A percentile compares a stretch with the other conserved stretches of the same genome.
Evolutionary conservation across 768 basidiomycete genomes (phyloP).

Genomic region (Phanerodontia chrysosporium): DNA sequence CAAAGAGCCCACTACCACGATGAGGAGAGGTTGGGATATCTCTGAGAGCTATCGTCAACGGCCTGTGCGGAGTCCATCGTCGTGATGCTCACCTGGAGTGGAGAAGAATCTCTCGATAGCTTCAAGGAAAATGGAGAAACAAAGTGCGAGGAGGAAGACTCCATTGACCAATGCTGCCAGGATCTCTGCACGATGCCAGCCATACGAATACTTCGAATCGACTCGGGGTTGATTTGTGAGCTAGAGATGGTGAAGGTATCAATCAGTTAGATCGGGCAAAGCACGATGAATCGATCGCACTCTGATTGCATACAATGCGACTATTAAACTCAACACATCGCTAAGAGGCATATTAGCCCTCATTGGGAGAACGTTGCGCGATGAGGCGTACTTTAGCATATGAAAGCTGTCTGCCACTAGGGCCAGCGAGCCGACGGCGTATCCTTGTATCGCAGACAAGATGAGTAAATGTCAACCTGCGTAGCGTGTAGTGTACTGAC

Average conservation of each 20-base stretch:
- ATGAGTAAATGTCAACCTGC: background rate
- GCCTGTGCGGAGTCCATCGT: background rate
- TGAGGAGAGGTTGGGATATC: conserved; percentile 81
- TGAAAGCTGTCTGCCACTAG: conserved; percentile 97
- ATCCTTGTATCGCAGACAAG: conserved; percentile 45
- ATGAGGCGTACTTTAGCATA: conserved; percentile 84
- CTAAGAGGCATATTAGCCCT: conserved; percentile 36
- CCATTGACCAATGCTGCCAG: conserved; percentile 94
- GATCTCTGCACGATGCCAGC: conserved; percentile 97
- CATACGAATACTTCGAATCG: conserved; percentile 87
- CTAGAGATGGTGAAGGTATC: conserved; percentile 32
- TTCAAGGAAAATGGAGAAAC: conserved; percentile 93
- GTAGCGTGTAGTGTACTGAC: conserved; percentile 32
- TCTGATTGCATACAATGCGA: conserved; percentile 94
- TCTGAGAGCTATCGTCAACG: conserved; percentile 41
- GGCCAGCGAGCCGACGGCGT: conserved; percentile 91
- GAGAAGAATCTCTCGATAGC: conserved; percentile 88
- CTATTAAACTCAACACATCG: conserved; percentile 93
- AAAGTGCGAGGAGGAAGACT: conserved; percentile 93
- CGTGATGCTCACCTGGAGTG: conserved; percentile 55
- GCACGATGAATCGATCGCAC: conserved; percentile 27
- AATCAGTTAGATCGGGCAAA: background rate
- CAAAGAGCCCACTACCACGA: conserved; percentile 86
- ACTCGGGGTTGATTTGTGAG: conserved; percentile 55
- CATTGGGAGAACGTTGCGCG: background rate